Conservation (phyloP, 306 rosid genomes). For the Quercus bicolor region DNA sequence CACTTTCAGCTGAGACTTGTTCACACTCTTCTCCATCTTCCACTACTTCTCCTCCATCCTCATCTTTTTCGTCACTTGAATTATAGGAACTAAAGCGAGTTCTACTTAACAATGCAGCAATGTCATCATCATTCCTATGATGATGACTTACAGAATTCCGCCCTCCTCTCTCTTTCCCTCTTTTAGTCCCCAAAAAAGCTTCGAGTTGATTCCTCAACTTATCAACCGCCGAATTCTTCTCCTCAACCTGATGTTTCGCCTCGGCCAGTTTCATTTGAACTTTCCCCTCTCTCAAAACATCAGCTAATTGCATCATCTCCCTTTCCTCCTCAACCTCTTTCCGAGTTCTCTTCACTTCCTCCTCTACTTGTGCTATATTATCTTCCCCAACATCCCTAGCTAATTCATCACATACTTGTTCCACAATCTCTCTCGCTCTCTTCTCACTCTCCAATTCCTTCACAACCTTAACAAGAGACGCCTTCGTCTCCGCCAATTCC, state of each 20-base stretch:
- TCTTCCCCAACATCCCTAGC: constrained; percentile 73
- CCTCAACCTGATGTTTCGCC: constrained; percentile 72
- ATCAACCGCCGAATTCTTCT: constrained; percentile 76
- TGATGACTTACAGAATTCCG: constrained; percentile 44
- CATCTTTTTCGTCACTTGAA: constrained; percentile 58
- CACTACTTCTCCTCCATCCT: constrained; percentile 80
- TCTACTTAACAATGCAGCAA: constrained; percentile 57
- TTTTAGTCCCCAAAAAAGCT: constrained; percentile 72
- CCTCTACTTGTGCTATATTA: constrained; percentile 49
- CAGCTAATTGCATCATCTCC: constrained; percentile 70
- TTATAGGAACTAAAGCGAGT: constrained; percentile 39
- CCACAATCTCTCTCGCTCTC: constrained; percentile 89
- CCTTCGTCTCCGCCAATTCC: constrained; percentile 86
- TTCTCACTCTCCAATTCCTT: constrained; percentile 90
- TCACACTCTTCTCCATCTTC: constrained; percentile 64
- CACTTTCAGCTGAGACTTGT: constrained; percentile 87
- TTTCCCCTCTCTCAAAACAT: constrained; percentile 64
- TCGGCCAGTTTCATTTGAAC: constrained; percentile 69
- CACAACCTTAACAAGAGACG: constrained; percentile 70
- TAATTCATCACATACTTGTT: constrained; percentile 78
- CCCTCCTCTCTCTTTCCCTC: constrained; percentile 61
- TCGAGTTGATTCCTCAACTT: constrained; percentile 83
- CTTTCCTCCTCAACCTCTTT: constrained; percentile 74
- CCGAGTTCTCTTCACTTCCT: constrained; percentile 49
- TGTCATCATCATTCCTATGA: constrained; percentile 46